These are phyloP conservation scores for Eutrema salsugineum DNA, from an alignment of 441 rosid genomes.

Conservation along the genomic window DNA sequence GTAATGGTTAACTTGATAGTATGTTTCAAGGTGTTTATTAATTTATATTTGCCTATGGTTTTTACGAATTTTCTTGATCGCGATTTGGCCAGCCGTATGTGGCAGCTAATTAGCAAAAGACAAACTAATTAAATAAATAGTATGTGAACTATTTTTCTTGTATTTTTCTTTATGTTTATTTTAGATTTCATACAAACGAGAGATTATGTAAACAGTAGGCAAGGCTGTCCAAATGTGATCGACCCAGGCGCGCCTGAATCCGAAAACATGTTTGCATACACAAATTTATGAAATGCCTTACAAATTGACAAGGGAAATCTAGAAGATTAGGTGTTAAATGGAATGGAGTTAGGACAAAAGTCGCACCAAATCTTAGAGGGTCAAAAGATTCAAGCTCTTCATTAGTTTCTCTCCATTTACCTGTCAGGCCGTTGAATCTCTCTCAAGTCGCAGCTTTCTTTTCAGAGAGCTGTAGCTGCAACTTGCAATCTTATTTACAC, in stretches of 20 bases:
- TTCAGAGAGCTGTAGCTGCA: neutral
- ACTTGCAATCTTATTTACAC: constrained; percentile 13
- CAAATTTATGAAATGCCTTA: neutral
- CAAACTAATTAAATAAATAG: no score
- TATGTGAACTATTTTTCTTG: no score
- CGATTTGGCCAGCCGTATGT: no score
- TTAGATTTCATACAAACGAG: no score
- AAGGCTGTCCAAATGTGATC: no score
- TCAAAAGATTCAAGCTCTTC: constrained; percentile 32
- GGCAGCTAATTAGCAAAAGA: no score
- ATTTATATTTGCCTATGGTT: no score
- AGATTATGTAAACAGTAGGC: no score
- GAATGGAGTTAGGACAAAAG: constrained; percentile 4
- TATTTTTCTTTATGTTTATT: no score
- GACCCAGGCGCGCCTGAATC: neutral
- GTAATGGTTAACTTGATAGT: no score
- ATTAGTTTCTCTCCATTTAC: constrained; percentile 4
- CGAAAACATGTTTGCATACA: neutral
- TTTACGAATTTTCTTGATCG: no score
- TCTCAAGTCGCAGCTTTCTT: neutral
- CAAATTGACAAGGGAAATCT: neutral
- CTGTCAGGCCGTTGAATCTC: constrained; percentile 1
- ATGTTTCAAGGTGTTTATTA: no score
- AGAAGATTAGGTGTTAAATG: constrained; percentile 11
- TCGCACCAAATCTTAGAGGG: constrained; percentile 18